These are phyloP conservation scores for Spathaspora girioi DNA, from an alignment of 805 yeast species.

Conservation along the genomic window DNA sequence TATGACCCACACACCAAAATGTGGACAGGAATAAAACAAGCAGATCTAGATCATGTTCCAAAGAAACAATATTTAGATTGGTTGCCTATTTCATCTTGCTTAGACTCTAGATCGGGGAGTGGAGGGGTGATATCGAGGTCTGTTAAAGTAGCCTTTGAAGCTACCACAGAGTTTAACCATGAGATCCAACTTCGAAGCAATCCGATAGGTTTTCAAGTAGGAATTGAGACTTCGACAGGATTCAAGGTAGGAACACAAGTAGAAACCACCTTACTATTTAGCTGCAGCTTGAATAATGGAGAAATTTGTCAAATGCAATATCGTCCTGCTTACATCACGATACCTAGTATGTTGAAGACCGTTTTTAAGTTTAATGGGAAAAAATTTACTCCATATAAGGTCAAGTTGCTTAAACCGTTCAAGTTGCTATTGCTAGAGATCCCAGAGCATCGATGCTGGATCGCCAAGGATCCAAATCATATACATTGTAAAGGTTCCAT, in stretches of 20 bases:
- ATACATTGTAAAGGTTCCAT: conserved; percentile 3
- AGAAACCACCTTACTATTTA: conserved; percentile 1
- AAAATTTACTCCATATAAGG: background rate
- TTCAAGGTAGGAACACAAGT: conserved; percentile 5
- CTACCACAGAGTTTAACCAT: background rate
- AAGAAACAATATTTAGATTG: conserved; percentile 1
- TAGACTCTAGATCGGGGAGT: conserved; percentile 5
- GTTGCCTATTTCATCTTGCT: conserved; percentile 7
- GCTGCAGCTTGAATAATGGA: conserved; percentile 1
- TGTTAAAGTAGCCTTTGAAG: conserved; percentile 3
- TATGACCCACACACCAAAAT: conserved; percentile 1
- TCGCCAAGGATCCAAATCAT: conserved; percentile 1
- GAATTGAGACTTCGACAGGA: conserved; percentile 3
- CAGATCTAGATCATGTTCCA: background rate
- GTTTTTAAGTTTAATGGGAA: background rate
- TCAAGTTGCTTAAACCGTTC: conserved; percentile 2
- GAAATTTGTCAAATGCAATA: conserved; percentile 7
- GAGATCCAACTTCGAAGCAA: background rate
- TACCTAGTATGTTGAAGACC: conserved; percentile 1
- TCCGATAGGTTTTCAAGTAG: conserved; percentile 6
- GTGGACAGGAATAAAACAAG: conserved; percentile 4
- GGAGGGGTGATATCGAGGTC: conserved; percentile 4
- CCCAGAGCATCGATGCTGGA: conserved; percentile 7
- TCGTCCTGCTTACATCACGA: conserved; percentile 4
- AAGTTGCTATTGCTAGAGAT: conserved; percentile 5